Base-by-base conservation (phyloP, 768 basidiomycete species). In the Boletus coccyginus region DNA sequence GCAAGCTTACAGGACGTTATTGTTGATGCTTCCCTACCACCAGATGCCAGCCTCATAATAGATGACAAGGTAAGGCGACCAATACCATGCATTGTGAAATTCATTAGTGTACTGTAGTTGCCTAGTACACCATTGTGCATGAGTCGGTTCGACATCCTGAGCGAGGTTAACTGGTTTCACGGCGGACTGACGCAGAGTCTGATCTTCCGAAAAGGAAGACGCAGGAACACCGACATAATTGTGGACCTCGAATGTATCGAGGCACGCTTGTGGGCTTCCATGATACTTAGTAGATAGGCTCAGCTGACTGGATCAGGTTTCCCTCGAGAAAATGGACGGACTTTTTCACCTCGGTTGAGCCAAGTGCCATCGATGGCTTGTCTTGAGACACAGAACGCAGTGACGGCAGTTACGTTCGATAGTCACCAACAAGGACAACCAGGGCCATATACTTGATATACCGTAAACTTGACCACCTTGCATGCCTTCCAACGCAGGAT, bases 331-430 rank as follows among this genome's bases (percentile, higher is more conserved):
- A 33, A 35, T 16, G 31, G 27, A 32, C 3, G 19, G n/a, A 24
- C n/a, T 16, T 46, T 27, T 50, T 45, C 50, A 61, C 33, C 59
- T 63, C 62, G 27, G 43, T 33, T 65, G 62, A 63, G 59, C 24
- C 42, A 17, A 16, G 3, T 21, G 55, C 9, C 41, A 42, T 16
- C 7, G 40, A 17, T 33, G 32, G 32, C 31, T n/a, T 29, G 32
- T 21, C 58, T 61, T 29, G 42, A 50, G 64, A 64, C 43, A 32
- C 44, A 45, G 29, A 36, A 33, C 38, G 3, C 12, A 19, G 58
- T 41, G 39, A 36, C 19, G 46, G 51, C 21, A 31, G 54, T 57
- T 16, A 58, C 27, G 27, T n/a, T 47, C 46, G 43, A 35, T 32
- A n/a, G 38, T 27, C 51, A 42, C 19, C 43, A 19, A 40, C 29